phyloP scores from a whole-genome alignment of 1,284 basidiomycete species.

The Tetrapyrgos nigripes region DNA sequence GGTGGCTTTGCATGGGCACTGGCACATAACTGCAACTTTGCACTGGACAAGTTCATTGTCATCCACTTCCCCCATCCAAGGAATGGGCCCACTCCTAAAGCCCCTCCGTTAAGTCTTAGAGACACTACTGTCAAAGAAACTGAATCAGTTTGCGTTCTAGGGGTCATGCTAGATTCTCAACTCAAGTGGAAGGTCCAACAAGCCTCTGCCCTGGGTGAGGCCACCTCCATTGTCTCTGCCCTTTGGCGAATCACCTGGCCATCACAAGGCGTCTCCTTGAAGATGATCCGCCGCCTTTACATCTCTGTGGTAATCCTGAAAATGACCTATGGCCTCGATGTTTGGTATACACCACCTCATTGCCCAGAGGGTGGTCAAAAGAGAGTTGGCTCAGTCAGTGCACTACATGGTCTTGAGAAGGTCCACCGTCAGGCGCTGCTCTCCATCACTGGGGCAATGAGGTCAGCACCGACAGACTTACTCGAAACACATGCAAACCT shows the following conservation, averaged over 20 bases:
- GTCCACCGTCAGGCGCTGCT: slow-evolving; percentile 28
- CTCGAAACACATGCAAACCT: slow-evolving; percentile 28
- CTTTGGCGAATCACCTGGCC: slow-evolving; percentile 27
- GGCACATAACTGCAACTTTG: slow-evolving; percentile 32
- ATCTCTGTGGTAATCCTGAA: slow-evolving; percentile 37
- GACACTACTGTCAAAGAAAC: slow-evolving; percentile 17
- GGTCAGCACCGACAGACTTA: slow-evolving; percentile 27
- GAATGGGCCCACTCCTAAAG: not conserved
- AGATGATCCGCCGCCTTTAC: slow-evolving; percentile 27
- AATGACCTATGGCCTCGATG: slow-evolving; percentile 41
- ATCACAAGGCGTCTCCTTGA: slow-evolving; percentile 19
- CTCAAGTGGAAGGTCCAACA: slow-evolving; percentile 41
- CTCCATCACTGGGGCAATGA: slow-evolving; percentile 29
- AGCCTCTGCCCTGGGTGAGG: slow-evolving; percentile 35
- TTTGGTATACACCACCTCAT: slow-evolving; percentile 38
- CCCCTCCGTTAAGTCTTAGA: slow-evolving; percentile 6
- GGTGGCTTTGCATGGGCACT: slow-evolving; percentile 33
- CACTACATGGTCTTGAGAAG: slow-evolving; percentile 2
- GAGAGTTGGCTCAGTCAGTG: slow-evolving; percentile 10
- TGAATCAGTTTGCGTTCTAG: slow-evolving; percentile 36
- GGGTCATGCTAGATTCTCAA: slow-evolving; percentile 40
- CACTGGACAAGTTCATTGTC: slow-evolving; percentile 29
- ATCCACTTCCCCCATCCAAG: slow-evolving; percentile 22
- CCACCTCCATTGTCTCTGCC: slow-evolving; percentile 23
- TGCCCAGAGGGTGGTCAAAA: not conserved